Conservation (phyloP, 768 basidiomycete genomes). For the Holtermannia corniformis region DNA sequence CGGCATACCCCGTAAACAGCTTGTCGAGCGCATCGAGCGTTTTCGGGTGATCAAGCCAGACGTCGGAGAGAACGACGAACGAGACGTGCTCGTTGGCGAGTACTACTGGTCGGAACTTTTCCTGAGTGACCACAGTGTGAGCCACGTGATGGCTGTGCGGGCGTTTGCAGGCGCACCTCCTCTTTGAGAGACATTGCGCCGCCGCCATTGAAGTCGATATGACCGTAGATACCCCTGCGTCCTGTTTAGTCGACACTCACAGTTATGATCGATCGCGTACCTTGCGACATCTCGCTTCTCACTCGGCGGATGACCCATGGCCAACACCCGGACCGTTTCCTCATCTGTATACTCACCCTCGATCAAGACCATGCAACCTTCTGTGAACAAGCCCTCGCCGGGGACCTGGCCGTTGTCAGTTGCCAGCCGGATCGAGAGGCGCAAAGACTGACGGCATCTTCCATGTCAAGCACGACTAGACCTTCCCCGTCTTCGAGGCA, state of each 20-base stretch:
- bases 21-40: constrained; percentile 69
- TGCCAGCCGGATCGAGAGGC: not conserved
- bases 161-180: constrained; percentile 61
- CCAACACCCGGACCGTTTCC: constrained; percentile 74
- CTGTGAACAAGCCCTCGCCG: constrained; percentile 90
- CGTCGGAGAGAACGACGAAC: constrained; percentile 90
- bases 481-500: constrained; percentile 93
- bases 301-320: constrained; percentile 94
- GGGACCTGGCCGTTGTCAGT: constrained; percentile 57
- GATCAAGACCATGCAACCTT: constrained; percentile 87
- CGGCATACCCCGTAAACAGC: constrained; percentile 61
- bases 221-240: constrained; percentile 78
- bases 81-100: constrained; percentile 51
- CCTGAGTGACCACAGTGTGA: constrained; percentile 29
- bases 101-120: constrained; percentile 37
- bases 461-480: constrained; percentile 75
- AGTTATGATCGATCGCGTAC: constrained; percentile 44
- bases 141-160: constrained; percentile 5
- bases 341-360: constrained; percentile 97
- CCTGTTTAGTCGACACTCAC: not conserved
- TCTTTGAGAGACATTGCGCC: constrained; percentile 82
- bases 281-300: constrained; percentile 76
- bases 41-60: constrained; percentile 84
- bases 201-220: constrained; percentile 93
- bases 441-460: constrained; percentile 57